Conservation (phyloP, 139 green algal species). For the Chlorella sp. region DNA sequence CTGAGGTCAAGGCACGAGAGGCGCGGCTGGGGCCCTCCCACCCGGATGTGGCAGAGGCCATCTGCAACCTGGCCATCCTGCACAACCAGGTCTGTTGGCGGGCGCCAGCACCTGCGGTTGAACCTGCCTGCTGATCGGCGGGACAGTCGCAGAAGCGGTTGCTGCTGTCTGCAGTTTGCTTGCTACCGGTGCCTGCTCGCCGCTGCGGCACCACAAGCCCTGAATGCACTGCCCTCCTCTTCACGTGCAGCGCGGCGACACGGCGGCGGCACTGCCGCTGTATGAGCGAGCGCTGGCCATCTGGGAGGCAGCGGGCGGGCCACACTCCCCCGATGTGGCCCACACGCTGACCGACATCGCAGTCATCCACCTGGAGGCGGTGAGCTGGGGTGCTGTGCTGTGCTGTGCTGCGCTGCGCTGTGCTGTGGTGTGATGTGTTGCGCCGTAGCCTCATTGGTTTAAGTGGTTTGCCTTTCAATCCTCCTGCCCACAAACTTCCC, state of each 20-base stretch:
- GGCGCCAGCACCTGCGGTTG: slow-evolving; percentile 15
- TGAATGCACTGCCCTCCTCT: not conserved
- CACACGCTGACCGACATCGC: slow-evolving; percentile 94
- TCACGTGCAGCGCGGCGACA: slow-evolving; percentile 46
- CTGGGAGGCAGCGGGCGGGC: slow-evolving; percentile 76
- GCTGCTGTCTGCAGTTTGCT: too few relatives aligned
- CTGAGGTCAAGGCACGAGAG: slow-evolving; percentile 70
- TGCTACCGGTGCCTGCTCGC: too few relatives aligned
- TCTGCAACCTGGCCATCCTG: slow-evolving; percentile 87
- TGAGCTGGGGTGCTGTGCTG: slow-evolving; percentile 14
- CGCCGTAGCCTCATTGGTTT: too few relatives aligned
- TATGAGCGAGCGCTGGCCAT: slow-evolving; percentile 89
- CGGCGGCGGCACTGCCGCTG: slow-evolving; percentile 75
- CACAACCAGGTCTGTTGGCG: slow-evolving; percentile 62
- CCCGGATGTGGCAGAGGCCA: slow-evolving; percentile 76
- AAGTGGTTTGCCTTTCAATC: too few relatives aligned
- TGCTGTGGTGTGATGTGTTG: not conserved
- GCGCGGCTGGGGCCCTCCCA: slow-evolving; percentile 60
- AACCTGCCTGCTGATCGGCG: too few relatives aligned
- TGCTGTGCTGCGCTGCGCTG: too few relatives aligned
- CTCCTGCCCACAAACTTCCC: not conserved
- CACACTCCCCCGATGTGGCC: slow-evolving; percentile 84
- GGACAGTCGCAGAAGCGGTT: too few relatives aligned
- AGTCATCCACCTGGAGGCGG: slow-evolving; percentile 90
- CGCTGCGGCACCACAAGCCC: not conserved